phyloP scores from a whole-genome alignment of 2,329 filamentous ascomycete genomes.

The Calonectria hawksworthii region DNA sequence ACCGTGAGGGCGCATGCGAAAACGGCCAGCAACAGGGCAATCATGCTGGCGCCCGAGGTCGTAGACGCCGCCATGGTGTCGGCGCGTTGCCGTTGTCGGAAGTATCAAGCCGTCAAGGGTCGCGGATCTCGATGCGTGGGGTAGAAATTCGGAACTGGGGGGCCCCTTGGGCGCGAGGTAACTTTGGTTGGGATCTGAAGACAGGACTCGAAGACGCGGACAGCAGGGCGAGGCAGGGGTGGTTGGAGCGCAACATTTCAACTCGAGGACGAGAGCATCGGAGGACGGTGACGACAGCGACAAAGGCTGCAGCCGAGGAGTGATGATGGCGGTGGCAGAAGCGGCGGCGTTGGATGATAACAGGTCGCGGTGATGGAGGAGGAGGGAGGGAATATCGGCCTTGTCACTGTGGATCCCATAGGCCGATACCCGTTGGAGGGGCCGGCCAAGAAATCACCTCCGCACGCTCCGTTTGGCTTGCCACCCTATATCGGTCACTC shows the following conservation, averaged over 20 bases:
- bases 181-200: conserved; percentile 28
- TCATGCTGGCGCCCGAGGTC: conserved; percentile 24
- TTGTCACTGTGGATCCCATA: conserved; percentile 4
- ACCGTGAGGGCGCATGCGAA: conserved; percentile 48
- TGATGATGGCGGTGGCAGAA: conserved; percentile 4
- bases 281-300: conserved; percentile 7
- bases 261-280: conserved; percentile 34
- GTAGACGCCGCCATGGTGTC: conserved; percentile 31
- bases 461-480: conserved; percentile 22
- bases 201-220: conserved; percentile 32
- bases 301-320: conserved; percentile 11
- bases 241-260: conserved; percentile 37
- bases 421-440: conserved; percentile 24
- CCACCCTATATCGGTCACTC: conserved; percentile 3
- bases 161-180: conserved; percentile 21
- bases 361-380: background rate
- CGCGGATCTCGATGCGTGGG: conserved; percentile 1
- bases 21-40: conserved; percentile 29
- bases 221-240: conserved; percentile 26
- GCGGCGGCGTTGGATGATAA: background rate
- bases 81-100: background rate
- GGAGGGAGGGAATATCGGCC: conserved; percentile 27
- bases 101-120: conserved; percentile 5
- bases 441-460: conserved; percentile 14
- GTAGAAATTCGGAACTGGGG: conserved; percentile 22